Base-by-base conservation (phyloP, 225 moss, liverwort and hornwort species). In the Polytrichum commune region DNA sequence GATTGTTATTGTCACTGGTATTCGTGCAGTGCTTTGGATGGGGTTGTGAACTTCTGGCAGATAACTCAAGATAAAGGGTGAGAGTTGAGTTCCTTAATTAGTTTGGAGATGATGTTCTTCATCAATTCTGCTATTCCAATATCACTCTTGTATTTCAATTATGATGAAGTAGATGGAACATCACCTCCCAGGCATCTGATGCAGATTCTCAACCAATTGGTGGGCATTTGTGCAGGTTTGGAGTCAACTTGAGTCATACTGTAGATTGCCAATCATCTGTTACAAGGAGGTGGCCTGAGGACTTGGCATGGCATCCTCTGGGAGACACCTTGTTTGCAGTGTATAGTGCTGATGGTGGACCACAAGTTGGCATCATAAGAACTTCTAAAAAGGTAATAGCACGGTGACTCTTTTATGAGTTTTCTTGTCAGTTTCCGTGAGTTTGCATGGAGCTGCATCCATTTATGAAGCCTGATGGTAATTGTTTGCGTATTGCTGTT, bases 21-120 rank as follows among this genome's bases (percentile, higher is more conserved):
- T 46, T 68, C 72, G 65, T 81, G 88, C 88, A 99, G 98, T 86
- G 95, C 88, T 62, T 75, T 99, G 81, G 98, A 99, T 70, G 98
- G 98, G 22, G 73, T 89, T 69, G 84, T 99, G 38, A 95, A 93
- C 62, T 95, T 98, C 65, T 99, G 98, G 98, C 93, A 93, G 83
- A 88, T 94, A 60, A 62, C 79, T 75, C 80, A 84, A 74, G 78
- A 81, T 4, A 91, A 82, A 79, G 92, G 92, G 97, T 94, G 83
- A 86, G 80, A 66, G 18, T 16, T 18, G 1, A 10, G 46, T 46
- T 13, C 46, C 46, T 46, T 46, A 46, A 22, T 20, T 62, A 27
- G 13, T 22, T 8, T 62, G n/a, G 13, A 62, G 61, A 62, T 62
- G 61, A 62, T 22, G 22, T 27, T 62, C 16, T 22, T 62, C n/a